Evolutionary conservation across 2,329 filamentous ascomycete genomes (phyloP).

Genomic region (Endothia cerciana): DNA sequence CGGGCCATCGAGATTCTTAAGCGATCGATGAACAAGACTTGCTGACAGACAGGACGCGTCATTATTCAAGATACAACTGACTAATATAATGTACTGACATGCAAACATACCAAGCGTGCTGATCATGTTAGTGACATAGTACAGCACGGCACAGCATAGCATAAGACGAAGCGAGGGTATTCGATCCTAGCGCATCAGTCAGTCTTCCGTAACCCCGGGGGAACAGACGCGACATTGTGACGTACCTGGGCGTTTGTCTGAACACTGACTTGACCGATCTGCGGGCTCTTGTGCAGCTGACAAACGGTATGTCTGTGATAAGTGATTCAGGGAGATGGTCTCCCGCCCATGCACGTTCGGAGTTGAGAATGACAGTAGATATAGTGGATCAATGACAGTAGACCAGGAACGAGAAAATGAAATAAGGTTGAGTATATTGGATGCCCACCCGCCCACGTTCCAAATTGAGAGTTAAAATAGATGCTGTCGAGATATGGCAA

Average conservation of each 20-base stretch:
- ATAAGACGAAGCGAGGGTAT: not conserved
- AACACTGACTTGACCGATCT: not conserved
- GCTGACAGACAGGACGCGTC: no score
- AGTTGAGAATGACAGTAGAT: not conserved
- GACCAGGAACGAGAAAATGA: no score
- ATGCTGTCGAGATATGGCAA: not conserved
- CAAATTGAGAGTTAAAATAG: not conserved
- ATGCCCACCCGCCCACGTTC: constrained; percentile 3
- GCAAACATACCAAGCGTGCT: not conserved
- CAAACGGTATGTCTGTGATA: not conserved
- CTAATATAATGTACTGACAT: no score
- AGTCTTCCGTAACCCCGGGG: not conserved
- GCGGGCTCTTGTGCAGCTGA: not conserved
- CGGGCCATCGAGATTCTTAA: no score
- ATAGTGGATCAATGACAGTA: no score
- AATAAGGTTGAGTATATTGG: not conserved
- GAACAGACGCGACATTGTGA: not conserved
- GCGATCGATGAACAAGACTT: no score
- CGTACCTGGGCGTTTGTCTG: not conserved
- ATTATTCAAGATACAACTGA: no score
- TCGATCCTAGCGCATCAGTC: not conserved
- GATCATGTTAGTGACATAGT: not conserved
- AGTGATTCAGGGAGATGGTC: not conserved
- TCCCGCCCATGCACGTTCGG: not conserved
- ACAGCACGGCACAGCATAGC: no score